phyloP scores from a whole-genome alignment of 2,329 filamentous ascomycete genomes.

The Fusarium sp. region DNA sequence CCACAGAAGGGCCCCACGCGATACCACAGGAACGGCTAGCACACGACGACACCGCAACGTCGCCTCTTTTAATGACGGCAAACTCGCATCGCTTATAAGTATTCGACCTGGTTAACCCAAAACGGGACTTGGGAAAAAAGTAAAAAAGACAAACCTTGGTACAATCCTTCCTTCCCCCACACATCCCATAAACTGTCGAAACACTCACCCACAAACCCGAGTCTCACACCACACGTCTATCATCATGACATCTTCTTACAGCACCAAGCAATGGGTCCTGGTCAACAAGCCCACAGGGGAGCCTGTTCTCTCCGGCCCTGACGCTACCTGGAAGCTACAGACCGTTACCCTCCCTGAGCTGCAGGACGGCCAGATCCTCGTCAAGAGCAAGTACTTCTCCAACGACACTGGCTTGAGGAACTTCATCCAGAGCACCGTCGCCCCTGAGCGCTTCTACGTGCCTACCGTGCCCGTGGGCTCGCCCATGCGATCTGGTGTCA shows the following conservation, averaged over 20 bases:
- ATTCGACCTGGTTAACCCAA: not conserved
- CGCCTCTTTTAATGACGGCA: slow-evolving; percentile 9
- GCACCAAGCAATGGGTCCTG: slow-evolving; percentile 52
- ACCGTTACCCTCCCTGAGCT: slow-evolving; percentile 45
- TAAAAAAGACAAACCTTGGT: slow-evolving; percentile 3
- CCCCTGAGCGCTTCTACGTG: slow-evolving; percentile 49
- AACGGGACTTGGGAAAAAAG: not conserved
- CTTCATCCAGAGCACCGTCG: slow-evolving; percentile 50
- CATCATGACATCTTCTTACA: slow-evolving; percentile 44
- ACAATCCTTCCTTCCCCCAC: slow-evolving; percentile 1
- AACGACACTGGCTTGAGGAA: slow-evolving; percentile 50
- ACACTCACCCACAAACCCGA: not conserved
- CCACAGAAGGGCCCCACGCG: slow-evolving; percentile 26
- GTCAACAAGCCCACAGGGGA: slow-evolving; percentile 46
- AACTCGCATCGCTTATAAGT: slow-evolving; percentile 30
- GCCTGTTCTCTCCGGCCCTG: slow-evolving; percentile 45
- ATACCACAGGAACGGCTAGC: slow-evolving; percentile 29
- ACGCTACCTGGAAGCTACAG: slow-evolving; percentile 48
- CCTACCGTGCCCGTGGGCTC: slow-evolving; percentile 48
- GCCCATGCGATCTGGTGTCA: slow-evolving; percentile 49
- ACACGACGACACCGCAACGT: not conserved
- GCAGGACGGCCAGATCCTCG: slow-evolving; percentile 48
- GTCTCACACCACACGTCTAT: slow-evolving; percentile 4
- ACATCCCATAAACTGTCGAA: not conserved
- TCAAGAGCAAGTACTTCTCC: slow-evolving; percentile 48